phyloP scores from a whole-genome alignment of 2,329 filamentous ascomycete species.

The Calonectria fujianensis region DNA sequence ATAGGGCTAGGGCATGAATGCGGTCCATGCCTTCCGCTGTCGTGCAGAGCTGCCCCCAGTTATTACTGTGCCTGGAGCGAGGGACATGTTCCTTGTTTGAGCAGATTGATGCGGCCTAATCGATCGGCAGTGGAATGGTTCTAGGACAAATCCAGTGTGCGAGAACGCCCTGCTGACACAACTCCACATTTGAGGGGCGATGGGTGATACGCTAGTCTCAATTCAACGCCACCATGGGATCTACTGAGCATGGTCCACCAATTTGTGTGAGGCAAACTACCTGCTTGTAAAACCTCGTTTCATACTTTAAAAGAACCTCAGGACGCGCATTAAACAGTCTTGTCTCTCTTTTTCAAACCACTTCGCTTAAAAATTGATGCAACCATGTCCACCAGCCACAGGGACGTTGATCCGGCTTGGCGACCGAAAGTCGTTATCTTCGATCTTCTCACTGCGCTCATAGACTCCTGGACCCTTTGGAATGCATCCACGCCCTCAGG shows the following conservation, averaged over 20 bases:
- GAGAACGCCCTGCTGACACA: slow-evolving; percentile 3
- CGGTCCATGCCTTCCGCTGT: not conserved
- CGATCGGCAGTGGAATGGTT: not conserved
- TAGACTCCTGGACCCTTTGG: slow-evolving; percentile 64
- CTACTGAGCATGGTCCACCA: not conserved
- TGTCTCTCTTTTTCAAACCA: not conserved
- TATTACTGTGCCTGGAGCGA: not conserved
- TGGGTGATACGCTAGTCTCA: not conserved
- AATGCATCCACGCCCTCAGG: slow-evolving; percentile 55
- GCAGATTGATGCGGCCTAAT: not conserved
- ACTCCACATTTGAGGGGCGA: slow-evolving; percentile 19
- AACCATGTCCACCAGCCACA: not conserved
- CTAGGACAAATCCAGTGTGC: slow-evolving; percentile 17
- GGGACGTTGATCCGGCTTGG: slow-evolving; percentile 43
- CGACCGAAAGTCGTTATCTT: slow-evolving; percentile 61
- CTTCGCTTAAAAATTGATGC: not conserved
- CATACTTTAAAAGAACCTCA: not conserved
- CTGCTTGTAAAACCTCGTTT: not conserved
- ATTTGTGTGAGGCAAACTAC: not conserved
- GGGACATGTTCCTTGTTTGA: not conserved
- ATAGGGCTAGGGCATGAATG: not conserved
- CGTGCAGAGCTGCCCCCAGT: not conserved
- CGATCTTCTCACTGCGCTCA: slow-evolving; percentile 63
- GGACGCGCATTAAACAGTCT: not conserved
- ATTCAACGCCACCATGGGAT: not conserved